Base-by-base conservation (phyloP, 768 basidiomycete species). In the Pleurotus eryngii region DNA sequence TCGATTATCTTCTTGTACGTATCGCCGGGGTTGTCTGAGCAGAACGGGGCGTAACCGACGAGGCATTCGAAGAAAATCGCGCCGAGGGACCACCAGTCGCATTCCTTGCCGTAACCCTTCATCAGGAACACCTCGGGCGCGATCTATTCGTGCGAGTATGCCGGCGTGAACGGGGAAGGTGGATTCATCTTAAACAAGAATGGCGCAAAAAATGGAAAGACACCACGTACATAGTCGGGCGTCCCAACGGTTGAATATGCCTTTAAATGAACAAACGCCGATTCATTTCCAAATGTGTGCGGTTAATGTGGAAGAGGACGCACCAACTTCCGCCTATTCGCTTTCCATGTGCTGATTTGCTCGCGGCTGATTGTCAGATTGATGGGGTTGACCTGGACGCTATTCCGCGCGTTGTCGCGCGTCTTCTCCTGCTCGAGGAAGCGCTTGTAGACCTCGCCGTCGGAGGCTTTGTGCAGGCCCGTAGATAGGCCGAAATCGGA, bases 41-140 rank as follows among this genome's bases (percentile, higher is more conserved):
- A 99, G 82, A 98, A 98, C 4, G 95, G 96, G 14, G 96, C 95
- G 69, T 95, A 98, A 59, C 96, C 96, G 61, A 98, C 94, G 37
- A 99, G 79, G 72, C 96, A 98, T 72, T 99, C 96, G 68, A 95
- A 99, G 86, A 95, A 97, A 71, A 99, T 98, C 4, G 96, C 95
- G 11, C 96, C 96, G 56, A 99, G 75, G 38, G 96, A 98, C 96
- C 96, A 99, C 96, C 96, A 99, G 73, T 99, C 96, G 68, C 96
- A 98, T 73, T 98, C 96, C 72, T 96, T 95, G 47, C 95, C 94
- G 65, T 99, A 99, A 4, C 96, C 96, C 68, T 96, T 90, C 77
- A 96, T 89, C 70, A 94, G 74, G 80, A 99, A 98, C 64, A 98
- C 96, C 67, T 98, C 95, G 3, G 95, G 95, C 0, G 95, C 95